Evolutionary conservation across 169 alveolate genomes (phyloP).

Genomic region (Toxoplasma gondii): DNA sequence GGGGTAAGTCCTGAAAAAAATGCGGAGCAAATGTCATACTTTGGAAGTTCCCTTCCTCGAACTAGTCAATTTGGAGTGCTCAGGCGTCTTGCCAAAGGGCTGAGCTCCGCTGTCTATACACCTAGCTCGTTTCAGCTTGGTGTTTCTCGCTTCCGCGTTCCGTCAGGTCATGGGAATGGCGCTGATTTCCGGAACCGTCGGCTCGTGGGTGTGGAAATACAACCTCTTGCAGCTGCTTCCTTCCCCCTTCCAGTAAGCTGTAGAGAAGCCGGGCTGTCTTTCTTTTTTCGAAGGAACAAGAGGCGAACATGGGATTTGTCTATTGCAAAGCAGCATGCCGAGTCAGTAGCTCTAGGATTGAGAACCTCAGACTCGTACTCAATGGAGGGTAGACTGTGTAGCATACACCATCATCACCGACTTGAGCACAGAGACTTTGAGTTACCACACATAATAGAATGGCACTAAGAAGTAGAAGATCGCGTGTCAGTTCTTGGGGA

Average conservation of each 20-base stretch:
- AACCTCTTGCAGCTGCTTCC: slow-evolving; percentile 16
- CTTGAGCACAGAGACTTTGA: too few species aligned
- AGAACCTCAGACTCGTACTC: not conserved
- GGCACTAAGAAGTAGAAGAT: too few species aligned
- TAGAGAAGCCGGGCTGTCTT: not conserved
- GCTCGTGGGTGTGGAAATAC: slow-evolving; percentile 5
- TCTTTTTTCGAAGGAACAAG: too few species aligned
- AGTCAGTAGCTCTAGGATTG: too few species aligned
- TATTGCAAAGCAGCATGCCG: not conserved
- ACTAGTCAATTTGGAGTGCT: too few species aligned
- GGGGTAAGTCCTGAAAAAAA: slow-evolving; percentile 23
- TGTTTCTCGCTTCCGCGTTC: not conserved
- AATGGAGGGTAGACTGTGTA: too few species aligned
- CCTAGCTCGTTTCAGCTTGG: not conserved
- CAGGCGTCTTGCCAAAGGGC: too few species aligned
- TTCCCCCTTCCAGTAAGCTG: not conserved
- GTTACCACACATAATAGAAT: too few species aligned
- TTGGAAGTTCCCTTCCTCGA: too few species aligned
- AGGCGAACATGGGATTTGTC: not conserved
- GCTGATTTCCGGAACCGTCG: not conserved
- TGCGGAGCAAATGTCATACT: too few species aligned
- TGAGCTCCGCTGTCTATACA: not conserved
- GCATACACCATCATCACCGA: too few species aligned
- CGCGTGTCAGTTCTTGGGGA: too few species aligned
- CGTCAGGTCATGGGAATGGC: slow-evolving; percentile 27